Conservation (phyloP, 139 green algal species). For the Pleodorina starrii region DNA sequence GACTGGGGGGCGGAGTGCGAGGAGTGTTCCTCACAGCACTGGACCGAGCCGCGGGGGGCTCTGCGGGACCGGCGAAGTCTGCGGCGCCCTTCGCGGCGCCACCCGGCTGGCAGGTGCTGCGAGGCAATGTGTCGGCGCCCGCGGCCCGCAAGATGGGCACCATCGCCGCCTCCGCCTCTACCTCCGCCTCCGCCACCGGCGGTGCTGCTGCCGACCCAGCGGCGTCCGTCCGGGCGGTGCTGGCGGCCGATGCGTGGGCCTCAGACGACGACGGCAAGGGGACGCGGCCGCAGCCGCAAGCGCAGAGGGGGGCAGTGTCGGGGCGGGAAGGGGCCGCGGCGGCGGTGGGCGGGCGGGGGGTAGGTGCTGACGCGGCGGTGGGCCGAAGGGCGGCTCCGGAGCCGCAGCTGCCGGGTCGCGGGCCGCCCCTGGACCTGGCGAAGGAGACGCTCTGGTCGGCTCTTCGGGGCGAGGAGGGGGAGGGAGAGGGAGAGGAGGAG, state of each 20-base stretch:
- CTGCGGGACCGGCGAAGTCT: background rate
- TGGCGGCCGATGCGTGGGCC: conserved; percentile 19
- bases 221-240: background rate
- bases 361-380: background rate
- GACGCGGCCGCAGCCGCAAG: background rate
- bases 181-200: too few species aligned
- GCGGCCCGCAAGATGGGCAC: background rate
- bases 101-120: conserved; percentile 26
- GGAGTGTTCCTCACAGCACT: conserved; percentile 60
- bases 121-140: background rate
- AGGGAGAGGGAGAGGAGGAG: background rate
- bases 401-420: background rate
- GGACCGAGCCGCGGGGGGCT: conserved; percentile 25
- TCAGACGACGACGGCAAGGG: background rate
- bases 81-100: background rate
- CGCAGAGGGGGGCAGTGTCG: background rate
- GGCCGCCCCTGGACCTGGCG: conserved; percentile 6
- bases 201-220: background rate
- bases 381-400: background rate
- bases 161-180: too few species aligned
- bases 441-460: background rate
- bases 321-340: background rate
- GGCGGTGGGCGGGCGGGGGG: background rate
- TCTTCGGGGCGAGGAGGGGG: background rate
- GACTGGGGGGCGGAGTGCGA: conserved; percentile 68